These are phyloP conservation scores for Chrysanthemum makinoi DNA, from an alignment of 129 eudicot species.

Conservation along the genomic window DNA sequence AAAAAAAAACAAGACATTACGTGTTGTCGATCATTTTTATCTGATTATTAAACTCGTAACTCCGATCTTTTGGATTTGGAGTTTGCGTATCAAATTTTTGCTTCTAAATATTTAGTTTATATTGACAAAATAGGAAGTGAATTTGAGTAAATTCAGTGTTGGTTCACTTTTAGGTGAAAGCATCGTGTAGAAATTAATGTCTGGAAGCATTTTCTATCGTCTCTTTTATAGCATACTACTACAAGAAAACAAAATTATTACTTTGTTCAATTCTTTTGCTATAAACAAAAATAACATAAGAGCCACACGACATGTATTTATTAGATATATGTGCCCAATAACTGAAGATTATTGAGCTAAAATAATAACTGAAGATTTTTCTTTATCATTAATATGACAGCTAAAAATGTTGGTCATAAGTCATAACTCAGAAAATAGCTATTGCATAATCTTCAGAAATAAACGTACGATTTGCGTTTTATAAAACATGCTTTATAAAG, in stretches of 20 bases:
- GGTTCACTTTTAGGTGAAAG: slow-evolving; percentile 15
- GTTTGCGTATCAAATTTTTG: slow-evolving; percentile 17
- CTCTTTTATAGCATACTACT: slow-evolving; percentile 4
- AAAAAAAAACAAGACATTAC: slow-evolving; percentile 4
- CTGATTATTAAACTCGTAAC: not conserved
- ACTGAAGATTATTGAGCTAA: not conserved
- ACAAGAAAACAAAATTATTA: slow-evolving; percentile 19
- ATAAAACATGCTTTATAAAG: not conserved
- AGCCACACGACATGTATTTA: slow-evolving; percentile 5
- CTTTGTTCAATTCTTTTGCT: not conserved
- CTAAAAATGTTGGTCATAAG: not conserved
- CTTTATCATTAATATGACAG: not conserved
- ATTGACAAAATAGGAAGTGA: slow-evolving; percentile 7
- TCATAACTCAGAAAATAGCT: not conserved
- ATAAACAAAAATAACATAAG: slow-evolving; percentile 7
- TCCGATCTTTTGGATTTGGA: not conserved
- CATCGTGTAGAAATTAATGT: slow-evolving; percentile 7
- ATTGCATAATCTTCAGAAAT: not conserved
- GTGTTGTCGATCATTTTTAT: slow-evolving; percentile 6
- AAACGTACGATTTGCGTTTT: not conserved
- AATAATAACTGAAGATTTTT: not conserved
- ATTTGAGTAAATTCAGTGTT: slow-evolving; percentile 5
- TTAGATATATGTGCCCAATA: slow-evolving; percentile 8
- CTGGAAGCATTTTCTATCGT: slow-evolving; percentile 1
- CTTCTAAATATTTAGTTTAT: not conserved